A percentile compares a stretch with the other conserved stretches of the same genome.
These are phyloP conservation scores for Kluyveromyces dobzhanskii DNA, from an alignment of 805 yeast species.

Conservation along the genomic window DNA sequence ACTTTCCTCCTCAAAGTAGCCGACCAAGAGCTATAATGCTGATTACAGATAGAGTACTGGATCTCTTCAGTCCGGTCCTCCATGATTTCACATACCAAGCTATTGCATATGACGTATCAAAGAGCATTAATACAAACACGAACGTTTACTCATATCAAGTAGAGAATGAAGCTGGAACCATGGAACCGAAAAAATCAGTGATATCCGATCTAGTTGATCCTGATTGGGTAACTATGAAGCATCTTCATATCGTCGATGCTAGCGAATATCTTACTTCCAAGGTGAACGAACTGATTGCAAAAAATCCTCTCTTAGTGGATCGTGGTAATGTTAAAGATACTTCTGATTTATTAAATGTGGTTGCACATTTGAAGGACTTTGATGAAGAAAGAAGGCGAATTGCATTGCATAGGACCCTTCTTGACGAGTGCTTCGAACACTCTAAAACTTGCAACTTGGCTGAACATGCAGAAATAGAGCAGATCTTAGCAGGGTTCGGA, in stretches of 20 bases:
- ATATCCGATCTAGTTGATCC: conserved; percentile 50
- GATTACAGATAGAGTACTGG: conserved; percentile 77
- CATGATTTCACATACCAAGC: conserved; percentile 93
- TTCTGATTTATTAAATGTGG: conserved; percentile 65
- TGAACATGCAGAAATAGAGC: conserved; percentile 79
- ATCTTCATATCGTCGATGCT: conserved; percentile 67
- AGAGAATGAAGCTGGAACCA: conserved; percentile 44
- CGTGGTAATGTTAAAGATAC: conserved; percentile 55
- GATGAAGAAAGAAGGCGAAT: conserved; percentile 58
- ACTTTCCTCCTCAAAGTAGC: conserved; percentile 50
- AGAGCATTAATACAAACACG: conserved; percentile 34
- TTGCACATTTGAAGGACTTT: conserved; percentile 59
- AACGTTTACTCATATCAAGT: conserved; percentile 45
- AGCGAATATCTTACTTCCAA: conserved; percentile 51
- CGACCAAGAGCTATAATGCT: conserved; percentile 68
- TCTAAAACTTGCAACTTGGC: conserved; percentile 54
- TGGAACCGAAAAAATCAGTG: conserved; percentile 38
- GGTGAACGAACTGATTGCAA: conserved; percentile 55
- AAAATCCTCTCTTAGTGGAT: conserved; percentile 70
- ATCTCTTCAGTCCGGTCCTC: conserved; percentile 70
- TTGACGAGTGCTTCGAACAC: conserved; percentile 55
- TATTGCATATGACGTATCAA: conserved; percentile 71
- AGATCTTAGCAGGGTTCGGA: conserved; percentile 68
- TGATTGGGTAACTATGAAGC: conserved; percentile 65
- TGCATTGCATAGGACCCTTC: conserved; percentile 49